Base-by-base conservation (phyloP, 352 stramenopile genomes). In the Phytophthora uliginosa region DNA sequence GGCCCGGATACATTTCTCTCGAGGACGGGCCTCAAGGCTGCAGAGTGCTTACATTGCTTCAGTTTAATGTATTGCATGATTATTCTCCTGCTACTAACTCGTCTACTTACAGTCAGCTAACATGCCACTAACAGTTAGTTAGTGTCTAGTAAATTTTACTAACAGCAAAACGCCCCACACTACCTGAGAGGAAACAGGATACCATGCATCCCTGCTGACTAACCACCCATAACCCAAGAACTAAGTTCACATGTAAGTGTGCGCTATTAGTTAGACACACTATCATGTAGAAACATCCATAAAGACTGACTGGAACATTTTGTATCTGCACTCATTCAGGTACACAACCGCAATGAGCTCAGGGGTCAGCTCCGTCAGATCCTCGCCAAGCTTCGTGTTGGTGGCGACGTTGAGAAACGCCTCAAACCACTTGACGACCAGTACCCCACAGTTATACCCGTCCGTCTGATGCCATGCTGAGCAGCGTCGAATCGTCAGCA, bases 131-230 rank as follows among this genome's bases (percentile, higher is more conserved):
- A n/a, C n/a, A n/a, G n/a, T n/a, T n/a, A n/a, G n/a, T n/a, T n/a
- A n/a, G n/a, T n/a, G n/a, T n/a, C n/a, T n/a, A n/a, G n/a, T n/a
- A n/a, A n/a, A 60, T 40, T 45, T 10, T 72, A 69, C 20, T 47
- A 47, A 20, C 81, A 87, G 7, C 81, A 79, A 10, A 84, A n/a
- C n/a, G n/a, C n/a, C n/a, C n/a, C n/a, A n/a, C n/a, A n/a, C n/a
- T n/a, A n/a, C n/a, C n/a, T n/a, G n/a, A n/a, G n/a, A n/a, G n/a
- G 59, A 47, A 89, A 89, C 13, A 82, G 38, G 9, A 10, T 15
- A 42, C 34, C 34, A 42, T 42, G 34, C 34, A 42, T 42, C 3
- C 6, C 26, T 28, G 26, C 26, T 28, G 26, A 28, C 26, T 28
- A 28, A 28, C 26, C 26, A 28, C 26, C 2, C 2, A 28, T 28